A percentile compares a stretch with the other conserved stretches of the same genome.
Evolutionary conservation across 225 moss, liverwort and hornwort genomes (phyloP).

Genomic region (Sphagnum contortum): DNA sequence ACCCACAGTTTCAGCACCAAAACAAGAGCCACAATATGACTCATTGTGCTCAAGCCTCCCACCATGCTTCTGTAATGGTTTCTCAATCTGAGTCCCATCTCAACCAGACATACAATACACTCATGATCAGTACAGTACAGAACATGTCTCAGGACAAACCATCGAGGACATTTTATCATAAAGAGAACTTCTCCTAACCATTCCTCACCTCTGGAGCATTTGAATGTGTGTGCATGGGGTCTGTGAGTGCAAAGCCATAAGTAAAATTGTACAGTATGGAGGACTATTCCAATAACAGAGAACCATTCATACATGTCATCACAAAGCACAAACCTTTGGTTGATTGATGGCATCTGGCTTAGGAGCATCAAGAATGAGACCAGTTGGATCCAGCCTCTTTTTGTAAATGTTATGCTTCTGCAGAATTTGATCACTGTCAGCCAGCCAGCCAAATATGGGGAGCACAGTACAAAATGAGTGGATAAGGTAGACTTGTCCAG

Average conservation of each 20-base stretch:
- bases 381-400: constrained; percentile 64
- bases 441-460: no score
- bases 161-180: no score
- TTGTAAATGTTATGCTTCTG: constrained; percentile 95
- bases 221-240: neutral
- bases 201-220: no score
- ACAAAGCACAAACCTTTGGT: constrained; percentile 37
- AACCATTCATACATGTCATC: neutral
- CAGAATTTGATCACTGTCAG: neutral
- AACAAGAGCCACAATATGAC: constrained; percentile 96
- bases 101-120: neutral
- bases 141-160: no score
- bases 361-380: constrained; percentile 70
- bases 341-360: constrained; percentile 73
- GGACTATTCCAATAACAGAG: no score
- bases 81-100: constrained; percentile 50
- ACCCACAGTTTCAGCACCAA: constrained; percentile 81
- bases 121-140: no score
- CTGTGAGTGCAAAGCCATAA: neutral
- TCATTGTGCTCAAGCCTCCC: constrained; percentile 81
- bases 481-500: no score
- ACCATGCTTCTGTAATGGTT: constrained; percentile 87
- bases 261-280: no score
- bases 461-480: no score
- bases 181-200: no score